These are phyloP conservation scores for Phlegmacium glaucopus DNA, from an alignment of 768 basidiomycete genomes.

Conservation along the genomic window DNA sequence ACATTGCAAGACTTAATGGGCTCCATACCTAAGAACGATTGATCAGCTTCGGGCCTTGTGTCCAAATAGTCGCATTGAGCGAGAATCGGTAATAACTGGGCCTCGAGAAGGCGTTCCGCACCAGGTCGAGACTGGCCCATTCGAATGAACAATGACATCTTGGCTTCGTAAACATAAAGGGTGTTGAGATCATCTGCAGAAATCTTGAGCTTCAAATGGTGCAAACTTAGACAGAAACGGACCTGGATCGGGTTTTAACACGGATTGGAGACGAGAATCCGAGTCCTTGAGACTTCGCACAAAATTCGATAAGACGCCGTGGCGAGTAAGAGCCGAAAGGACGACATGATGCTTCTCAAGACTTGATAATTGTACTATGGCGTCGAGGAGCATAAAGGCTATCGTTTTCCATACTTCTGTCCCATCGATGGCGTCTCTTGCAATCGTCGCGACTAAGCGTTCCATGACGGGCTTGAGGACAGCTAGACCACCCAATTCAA, in stretches of 20 bases:
- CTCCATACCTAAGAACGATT: slow-evolving; percentile 71
- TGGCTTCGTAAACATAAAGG: slow-evolving; percentile 92
- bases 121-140: slow-evolving; percentile 81
- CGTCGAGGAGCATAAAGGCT: slow-evolving; percentile 87
- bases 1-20: background rate
- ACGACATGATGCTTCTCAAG: slow-evolving; percentile 66
- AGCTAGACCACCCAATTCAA: slow-evolving; percentile 61
- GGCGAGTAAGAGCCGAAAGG: slow-evolving; percentile 54
- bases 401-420: slow-evolving; percentile 97
- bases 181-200: slow-evolving; percentile 80
- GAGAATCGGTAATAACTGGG: slow-evolving; percentile 68
- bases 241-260: slow-evolving; percentile 92
- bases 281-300: slow-evolving; percentile 82
- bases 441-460: slow-evolving; percentile 64
- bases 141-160: slow-evolving; percentile 85
- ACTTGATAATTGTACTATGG: slow-evolving; percentile 69
- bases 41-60: slow-evolving; percentile 78
- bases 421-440: slow-evolving; percentile 92
- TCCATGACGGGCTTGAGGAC: slow-evolving; percentile 71
- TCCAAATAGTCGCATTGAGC: slow-evolving; percentile 87
- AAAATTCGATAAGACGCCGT: slow-evolving; percentile 80
- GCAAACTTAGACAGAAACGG: slow-evolving; percentile 17
- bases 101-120: slow-evolving; percentile 80
- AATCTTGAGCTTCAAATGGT: background rate
- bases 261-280: slow-evolving; percentile 67